These are phyloP conservation scores for Metschnikowia noctiluminum DNA, from an alignment of 805 yeast genomes.

Conservation along the genomic window DNA sequence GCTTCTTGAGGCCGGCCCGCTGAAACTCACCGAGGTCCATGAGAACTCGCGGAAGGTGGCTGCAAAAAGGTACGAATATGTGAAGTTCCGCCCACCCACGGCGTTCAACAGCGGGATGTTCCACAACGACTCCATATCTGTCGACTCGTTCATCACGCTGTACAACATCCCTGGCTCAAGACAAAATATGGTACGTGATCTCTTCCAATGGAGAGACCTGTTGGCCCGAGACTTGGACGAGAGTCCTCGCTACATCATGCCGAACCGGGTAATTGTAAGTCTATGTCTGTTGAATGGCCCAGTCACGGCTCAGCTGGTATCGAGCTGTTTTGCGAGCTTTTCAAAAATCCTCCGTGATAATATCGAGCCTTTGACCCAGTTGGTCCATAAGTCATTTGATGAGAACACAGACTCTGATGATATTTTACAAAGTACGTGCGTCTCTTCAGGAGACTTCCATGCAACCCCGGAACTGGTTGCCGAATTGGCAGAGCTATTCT, in stretches of 20 bases:
- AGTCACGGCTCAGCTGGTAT: constrained; percentile 36
- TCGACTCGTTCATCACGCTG: constrained; percentile 53
- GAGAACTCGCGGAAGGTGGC: constrained; percentile 79
- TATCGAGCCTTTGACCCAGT: constrained; percentile 54
- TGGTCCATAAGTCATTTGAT: constrained; percentile 37
- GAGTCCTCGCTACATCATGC: constrained; percentile 77
- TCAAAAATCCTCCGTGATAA: constrained; percentile 42
- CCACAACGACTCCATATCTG: constrained; percentile 40
- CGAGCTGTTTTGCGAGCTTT: constrained; percentile 5
- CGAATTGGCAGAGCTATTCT: background rate
- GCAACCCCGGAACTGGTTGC: background rate
- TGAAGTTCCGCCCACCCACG: constrained; percentile 47
- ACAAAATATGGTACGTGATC: constrained; percentile 51
- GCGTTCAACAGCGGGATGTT: constrained; percentile 41
- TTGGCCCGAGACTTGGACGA: constrained; percentile 79
- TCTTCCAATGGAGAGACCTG: constrained; percentile 81
- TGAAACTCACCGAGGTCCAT: constrained; percentile 57
- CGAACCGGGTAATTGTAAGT: constrained; percentile 69
- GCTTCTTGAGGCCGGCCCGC: constrained; percentile 42
- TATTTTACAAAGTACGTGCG: background rate
- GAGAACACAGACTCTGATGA: background rate
- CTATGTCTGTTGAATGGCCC: constrained; percentile 56
- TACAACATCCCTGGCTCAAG: constrained; percentile 58
- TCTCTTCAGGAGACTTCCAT: background rate
- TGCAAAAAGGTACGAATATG: constrained; percentile 73